phyloP scores from a whole-genome alignment of 2,329 filamentous ascomycete genomes.

The Paecilomyces niveus region DNA sequence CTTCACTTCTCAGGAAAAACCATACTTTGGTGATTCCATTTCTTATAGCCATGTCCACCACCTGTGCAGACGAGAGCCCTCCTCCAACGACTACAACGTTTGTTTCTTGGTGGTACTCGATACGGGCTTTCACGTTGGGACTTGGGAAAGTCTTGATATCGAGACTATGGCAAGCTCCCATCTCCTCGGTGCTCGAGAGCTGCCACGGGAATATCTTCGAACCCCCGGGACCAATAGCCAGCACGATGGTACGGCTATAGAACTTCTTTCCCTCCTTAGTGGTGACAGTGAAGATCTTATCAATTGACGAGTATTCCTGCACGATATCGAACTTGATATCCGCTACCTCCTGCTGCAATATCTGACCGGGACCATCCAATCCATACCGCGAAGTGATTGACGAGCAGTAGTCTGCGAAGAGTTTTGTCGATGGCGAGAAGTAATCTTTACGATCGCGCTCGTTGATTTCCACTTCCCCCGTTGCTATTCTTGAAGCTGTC shows the following conservation, averaged over 20 bases:
- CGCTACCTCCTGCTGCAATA: conserved; percentile 54
- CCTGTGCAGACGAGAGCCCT: conserved; percentile 68
- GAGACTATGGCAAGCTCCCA: conserved; percentile 57
- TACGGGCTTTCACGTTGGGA: conserved; percentile 44
- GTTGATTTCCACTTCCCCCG: conserved; percentile 48
- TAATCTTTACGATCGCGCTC: conserved; percentile 64
- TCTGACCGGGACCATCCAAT: conserved; percentile 44
- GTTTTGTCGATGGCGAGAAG: conserved; percentile 54
- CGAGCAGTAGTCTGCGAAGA: conserved; percentile 58
- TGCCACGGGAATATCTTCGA: conserved; percentile 44
- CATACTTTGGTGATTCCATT: conserved; percentile 61
- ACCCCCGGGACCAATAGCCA: conserved; percentile 65
- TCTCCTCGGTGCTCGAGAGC: conserved; percentile 32
- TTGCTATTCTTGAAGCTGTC: conserved; percentile 22
- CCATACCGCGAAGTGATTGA: conserved; percentile 53
- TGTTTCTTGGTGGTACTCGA: conserved; percentile 46
- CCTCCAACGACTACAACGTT: conserved; percentile 67
- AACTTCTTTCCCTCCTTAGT: conserved; percentile 47
- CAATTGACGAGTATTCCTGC: conserved; percentile 32
- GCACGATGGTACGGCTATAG: conserved; percentile 57
- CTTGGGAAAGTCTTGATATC: conserved; percentile 55
- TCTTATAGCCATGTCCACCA: conserved; percentile 59
- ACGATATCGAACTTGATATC: conserved; percentile 55
- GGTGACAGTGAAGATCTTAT: conserved; percentile 58
- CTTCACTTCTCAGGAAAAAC: conserved; percentile 57